Evolutionary conservation across 805 yeast species (phyloP).

Genomic region (Kluyveromyces starmeri): DNA sequence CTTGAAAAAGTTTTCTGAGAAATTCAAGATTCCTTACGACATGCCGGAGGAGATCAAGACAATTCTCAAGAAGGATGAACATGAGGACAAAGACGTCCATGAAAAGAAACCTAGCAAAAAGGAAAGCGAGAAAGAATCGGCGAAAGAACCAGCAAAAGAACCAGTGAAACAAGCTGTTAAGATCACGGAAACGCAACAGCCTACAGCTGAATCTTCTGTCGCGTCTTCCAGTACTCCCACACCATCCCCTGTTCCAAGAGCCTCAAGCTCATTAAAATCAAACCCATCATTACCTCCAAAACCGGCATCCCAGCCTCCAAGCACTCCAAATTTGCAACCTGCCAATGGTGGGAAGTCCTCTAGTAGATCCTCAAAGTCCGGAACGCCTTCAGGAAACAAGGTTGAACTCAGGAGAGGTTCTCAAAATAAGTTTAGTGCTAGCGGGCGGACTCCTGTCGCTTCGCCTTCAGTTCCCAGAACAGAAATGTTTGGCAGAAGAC

Average conservation of each 20-base stretch:
- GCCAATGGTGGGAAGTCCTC: conserved; percentile 8
- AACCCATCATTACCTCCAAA: conserved; percentile 21
- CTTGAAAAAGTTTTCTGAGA: conserved; percentile 69
- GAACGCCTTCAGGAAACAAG: conserved; percentile 21
- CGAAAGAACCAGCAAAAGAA: conserved; percentile 44
- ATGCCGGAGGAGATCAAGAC: conserved; percentile 38
- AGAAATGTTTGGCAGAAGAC: conserved; percentile 19
- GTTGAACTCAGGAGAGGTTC: conserved; percentile 16
- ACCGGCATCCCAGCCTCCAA: conserved; percentile 11
- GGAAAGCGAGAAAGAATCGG: conserved; percentile 34
- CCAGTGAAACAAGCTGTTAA: no score
- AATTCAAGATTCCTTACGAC: conserved; percentile 61
- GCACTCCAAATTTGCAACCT: conserved; percentile 8
- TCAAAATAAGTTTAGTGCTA: conserved; percentile 19
- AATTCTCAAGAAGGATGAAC: conserved; percentile 46
- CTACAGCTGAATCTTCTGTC: not conserved
- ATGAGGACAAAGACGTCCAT: not conserved
- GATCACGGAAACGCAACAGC: no score
- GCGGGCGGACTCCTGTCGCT: conserved; percentile 18
- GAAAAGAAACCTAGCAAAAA: not conserved
- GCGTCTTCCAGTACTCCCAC: not conserved
- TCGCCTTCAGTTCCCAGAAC: conserved; percentile 14
- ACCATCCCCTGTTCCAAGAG: conserved; percentile 7
- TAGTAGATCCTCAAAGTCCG: conserved; percentile 8
- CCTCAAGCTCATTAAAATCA: conserved; percentile 13